Evolutionary conservation across 495 filamentous ascomycete species (phyloP).

Genomic region (Neurospora cerealis): DNA sequence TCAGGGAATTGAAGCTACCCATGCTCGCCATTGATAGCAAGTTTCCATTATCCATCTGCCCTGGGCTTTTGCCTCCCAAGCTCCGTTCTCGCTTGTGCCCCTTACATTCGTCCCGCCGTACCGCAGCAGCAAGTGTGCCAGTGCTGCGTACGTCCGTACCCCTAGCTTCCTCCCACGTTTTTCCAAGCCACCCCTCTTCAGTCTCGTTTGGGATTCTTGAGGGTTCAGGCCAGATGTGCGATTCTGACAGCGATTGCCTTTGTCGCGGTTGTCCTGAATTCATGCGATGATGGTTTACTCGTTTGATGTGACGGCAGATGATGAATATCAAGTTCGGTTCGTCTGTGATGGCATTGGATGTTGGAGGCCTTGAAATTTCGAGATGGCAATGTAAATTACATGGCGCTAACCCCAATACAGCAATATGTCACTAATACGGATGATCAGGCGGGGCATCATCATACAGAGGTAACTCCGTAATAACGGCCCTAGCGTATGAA

Average conservation of each 20-base stretch:
- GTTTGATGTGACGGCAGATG: neutral
- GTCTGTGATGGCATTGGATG: neutral
- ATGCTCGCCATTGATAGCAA: neutral
- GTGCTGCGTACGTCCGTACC: neutral
- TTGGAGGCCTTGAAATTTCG: neutral
- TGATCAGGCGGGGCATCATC: neutral
- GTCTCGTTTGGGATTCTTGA: neutral
- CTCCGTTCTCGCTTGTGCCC: neutral
- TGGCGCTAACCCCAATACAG: neutral
- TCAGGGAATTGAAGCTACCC: neutral
- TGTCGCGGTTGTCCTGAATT: neutral
- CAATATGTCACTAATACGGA: neutral
- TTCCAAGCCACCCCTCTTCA: neutral
- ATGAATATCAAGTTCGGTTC: neutral
- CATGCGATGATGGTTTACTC: neutral
- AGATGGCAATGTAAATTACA: neutral
- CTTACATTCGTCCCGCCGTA: neutral
- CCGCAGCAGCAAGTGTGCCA: neutral
- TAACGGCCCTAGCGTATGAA: neutral
- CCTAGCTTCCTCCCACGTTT: neutral
- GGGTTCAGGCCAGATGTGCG: neutral
- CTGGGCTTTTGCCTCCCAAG: neutral
- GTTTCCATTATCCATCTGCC: neutral
- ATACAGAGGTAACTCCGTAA: neutral
- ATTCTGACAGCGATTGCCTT: neutral